A percentile compares a stretch with the other conserved stretches of the same genome.
Evolutionary conservation across 1,284 basidiomycete genomes (phyloP).

Genomic region (Apiotrichum mycotoxinovorans): DNA sequence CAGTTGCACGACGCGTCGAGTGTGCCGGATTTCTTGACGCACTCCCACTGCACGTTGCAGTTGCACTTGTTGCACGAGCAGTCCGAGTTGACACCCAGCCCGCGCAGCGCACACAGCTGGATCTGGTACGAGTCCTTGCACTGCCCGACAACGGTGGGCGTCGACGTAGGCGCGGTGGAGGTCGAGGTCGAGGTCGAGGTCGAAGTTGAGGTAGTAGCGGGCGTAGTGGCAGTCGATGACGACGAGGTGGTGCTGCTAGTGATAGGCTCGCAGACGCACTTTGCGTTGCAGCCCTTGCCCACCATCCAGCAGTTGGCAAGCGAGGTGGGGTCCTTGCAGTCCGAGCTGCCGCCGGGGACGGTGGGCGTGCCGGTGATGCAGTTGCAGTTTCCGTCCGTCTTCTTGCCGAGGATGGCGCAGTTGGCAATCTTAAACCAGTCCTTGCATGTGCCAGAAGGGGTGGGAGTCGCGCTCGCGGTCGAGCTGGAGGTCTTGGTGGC

Average conservation of each 20-base stretch:
- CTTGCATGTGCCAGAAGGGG: background rate
- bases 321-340: constrained; percentile 5
- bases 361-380: background rate
- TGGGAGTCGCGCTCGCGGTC: too few species aligned
- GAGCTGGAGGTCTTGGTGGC: too few species aligned
- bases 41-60: constrained; percentile 14
- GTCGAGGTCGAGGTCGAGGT: background rate
- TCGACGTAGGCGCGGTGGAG: background rate
- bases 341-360: constrained; percentile 3
- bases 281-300: constrained; percentile 6
- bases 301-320: constrained; percentile 9
- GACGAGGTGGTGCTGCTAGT: background rate
- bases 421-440: constrained; percentile 2
- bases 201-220: too few species aligned
- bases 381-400: constrained; percentile 1
- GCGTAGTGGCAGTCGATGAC: background rate
- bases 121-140: constrained; percentile 14
- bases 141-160: constrained; percentile 8
- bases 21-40: constrained; percentile 11
- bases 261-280: background rate
- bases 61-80: constrained; percentile 16
- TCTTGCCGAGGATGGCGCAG: constrained; percentile 3
- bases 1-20: constrained; percentile 18
- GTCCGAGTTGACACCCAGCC: constrained; percentile 12
- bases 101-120: constrained; percentile 6